Conservation (phyloP, 257 asterid species). For the Solanum chilense region DNA sequence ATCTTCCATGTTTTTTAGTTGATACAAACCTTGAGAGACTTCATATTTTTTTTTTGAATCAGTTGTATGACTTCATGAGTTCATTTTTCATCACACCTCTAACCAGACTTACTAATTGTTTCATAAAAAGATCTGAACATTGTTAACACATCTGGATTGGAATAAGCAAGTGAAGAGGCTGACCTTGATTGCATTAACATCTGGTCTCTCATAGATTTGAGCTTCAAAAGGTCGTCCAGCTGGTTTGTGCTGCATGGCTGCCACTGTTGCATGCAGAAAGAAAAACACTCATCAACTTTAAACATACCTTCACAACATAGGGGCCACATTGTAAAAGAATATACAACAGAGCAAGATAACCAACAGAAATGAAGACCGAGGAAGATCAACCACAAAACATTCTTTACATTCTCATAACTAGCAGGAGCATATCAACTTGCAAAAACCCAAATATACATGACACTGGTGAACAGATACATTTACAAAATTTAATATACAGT, state of each 20-base stretch:
- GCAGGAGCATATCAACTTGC: background rate
- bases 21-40: background rate
- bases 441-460: background rate
- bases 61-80: background rate
- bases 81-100: background rate
- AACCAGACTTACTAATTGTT: background rate
- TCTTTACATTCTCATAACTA: background rate
- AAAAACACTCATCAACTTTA: conserved; percentile 10
- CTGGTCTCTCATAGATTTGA: conserved; percentile 43
- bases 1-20: background rate
- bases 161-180: conserved; percentile 12
- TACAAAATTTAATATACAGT: background rate
- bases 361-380: background rate
- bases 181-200: conserved; percentile 56
- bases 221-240: conserved; percentile 38
- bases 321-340: background rate
- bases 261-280: conserved; percentile 29
- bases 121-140: background rate
- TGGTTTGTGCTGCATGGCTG: conserved; percentile 39
- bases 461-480: background rate
- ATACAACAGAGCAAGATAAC: background rate
- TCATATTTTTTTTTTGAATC: background rate
- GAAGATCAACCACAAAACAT: background rate
- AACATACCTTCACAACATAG: background rate
- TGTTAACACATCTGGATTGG: background rate